Evolutionary conservation across 179 eudicot genomes (phyloP), one percentile per base, ranked within the genome.

Genomic region (Beta corolliflora): DNA sequence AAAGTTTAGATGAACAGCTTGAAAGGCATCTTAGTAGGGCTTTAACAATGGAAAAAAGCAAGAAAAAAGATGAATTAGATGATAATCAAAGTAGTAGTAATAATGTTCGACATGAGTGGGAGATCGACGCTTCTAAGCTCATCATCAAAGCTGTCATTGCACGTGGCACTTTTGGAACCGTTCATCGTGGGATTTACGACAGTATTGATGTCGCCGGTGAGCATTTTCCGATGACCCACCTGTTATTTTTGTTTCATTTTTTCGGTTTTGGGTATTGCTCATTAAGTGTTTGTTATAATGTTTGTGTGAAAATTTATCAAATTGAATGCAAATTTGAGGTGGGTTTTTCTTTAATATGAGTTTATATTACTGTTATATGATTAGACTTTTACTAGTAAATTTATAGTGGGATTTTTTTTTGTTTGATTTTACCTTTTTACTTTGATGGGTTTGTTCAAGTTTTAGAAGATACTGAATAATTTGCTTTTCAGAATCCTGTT

Each of bases 91-190:
- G 63, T 71, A 56, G 36, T 68, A 54, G 55, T 55, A 53, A n/a
- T 55, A 53, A n/a, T 76, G 41, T 73, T 81, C 81, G 89, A 48
- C 93, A 89, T 18, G 98, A 93, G 9, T 94, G 98, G 98, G 97
- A 95, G 86, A 91, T 95, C 69, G 98, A 95, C 31, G 88, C 98
- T 15, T 85, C 97, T n/a, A 95, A 93, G 84, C 91, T 95, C 66
- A 81, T 90, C 31, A 90, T 95, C 71, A 95, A 93, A 79, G 55
- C 89, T 59, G 93, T 93, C 56, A 88, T 95, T 81, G 97, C 97
- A 23, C 94, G 98, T 80, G 98, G 98, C 86, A 91, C 97, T 64
- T 95, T 93, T 86, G 97, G 98, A 53, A 95, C 98, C 78, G 97
- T 95, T 23, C 97, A 95, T 84, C 98, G 98, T 77, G 98, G 98